Evolutionary conservation across 805 yeast genomes (phyloP), one percentile per base, ranked within the genome.

Genomic region (Metschnikowia peoriensis): DNA sequence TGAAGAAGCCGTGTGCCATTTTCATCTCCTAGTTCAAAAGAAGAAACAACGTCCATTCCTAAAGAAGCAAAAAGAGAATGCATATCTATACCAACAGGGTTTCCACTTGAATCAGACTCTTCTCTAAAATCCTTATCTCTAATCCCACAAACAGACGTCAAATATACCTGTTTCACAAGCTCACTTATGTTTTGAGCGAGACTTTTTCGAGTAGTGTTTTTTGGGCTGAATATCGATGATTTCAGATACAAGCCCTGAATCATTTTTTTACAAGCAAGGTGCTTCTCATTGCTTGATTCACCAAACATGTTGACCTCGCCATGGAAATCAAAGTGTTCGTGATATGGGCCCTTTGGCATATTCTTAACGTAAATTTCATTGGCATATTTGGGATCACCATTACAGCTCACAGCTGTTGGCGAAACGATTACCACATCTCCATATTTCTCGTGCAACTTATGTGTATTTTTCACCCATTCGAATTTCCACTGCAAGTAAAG

Each of bases 41-140:
- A 76, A 1, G 85, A 77, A 1, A 85, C 82, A 4, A 82, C 85
- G 60, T 86, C 91, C 83, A 86, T 80, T 4, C 91, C 91, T 60
- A 86, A 71, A 15, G 84, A 71, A 17, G 82, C 83, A 72, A 85
- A 86, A 6, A 86, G 63, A 15, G 80, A 72, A 59, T 81, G 83
- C 4, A 81, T 84, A 44, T 86, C 86, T 38, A 74, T 67, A 7
- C 73, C 73, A 41, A 38, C 78, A 66, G 12, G 61, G 22, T 22
- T 22, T 3, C 4, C 4, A 3, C 22, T 22, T 22, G 22, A 22
- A 22, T 3, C 22, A 2, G 22, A 4, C 2, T 22, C 2, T 22
- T 22, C 22, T 4, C 4, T 22, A 22, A 22, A 22, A 22, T 22
- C 22, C 22, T 22, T 22, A 22, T 22, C 22, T 22, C 4, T 2